Evolutionary conservation across 768 basidiomycete genomes (phyloP).

Genomic region (Termitomyces sp.): DNA sequence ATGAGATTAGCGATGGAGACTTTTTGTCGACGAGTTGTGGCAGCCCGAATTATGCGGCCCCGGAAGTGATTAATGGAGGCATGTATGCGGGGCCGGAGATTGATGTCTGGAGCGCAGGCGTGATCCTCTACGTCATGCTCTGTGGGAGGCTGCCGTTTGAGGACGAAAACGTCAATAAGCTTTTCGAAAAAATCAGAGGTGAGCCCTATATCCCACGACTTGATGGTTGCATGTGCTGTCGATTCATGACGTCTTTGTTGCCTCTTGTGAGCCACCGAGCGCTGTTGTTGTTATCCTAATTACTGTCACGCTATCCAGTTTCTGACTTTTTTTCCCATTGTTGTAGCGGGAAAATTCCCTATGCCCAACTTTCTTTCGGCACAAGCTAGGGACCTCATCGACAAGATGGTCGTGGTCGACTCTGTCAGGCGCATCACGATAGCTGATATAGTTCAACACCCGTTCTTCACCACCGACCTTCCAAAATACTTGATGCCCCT

Average conservation of each 20-base stretch:
- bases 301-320: background rate
- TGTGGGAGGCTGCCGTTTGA: conserved; percentile 95
- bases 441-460: conserved; percentile 83
- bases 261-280: background rate
- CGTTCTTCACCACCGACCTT: conserved; percentile 85
- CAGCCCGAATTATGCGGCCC: conserved; percentile 97
- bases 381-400: conserved; percentile 76
- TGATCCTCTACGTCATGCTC: conserved; percentile 98
- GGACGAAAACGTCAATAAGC: conserved; percentile 87
- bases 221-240: background rate
- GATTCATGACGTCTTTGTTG: background rate
- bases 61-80: conserved; percentile 94
- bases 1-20: conserved; percentile 94
- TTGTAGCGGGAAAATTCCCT: conserved; percentile 77
- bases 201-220: conserved; percentile 18
- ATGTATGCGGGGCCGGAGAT: conserved; percentile 97
- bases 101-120: conserved; percentile 97
- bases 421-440: conserved; percentile 94
- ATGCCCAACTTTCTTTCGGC: conserved; percentile 75
- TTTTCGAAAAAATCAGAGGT: conserved; percentile 96
- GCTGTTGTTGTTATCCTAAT: background rate
- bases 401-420: conserved; percentile 88
- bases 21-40: conserved; percentile 98
- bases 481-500: conserved; percentile 83
- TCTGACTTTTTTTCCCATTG: conserved; percentile 2